These are phyloP conservation scores for Lentinus tigrinus DNA, from an alignment of 768 basidiomycete species.

Conservation along the genomic window DNA sequence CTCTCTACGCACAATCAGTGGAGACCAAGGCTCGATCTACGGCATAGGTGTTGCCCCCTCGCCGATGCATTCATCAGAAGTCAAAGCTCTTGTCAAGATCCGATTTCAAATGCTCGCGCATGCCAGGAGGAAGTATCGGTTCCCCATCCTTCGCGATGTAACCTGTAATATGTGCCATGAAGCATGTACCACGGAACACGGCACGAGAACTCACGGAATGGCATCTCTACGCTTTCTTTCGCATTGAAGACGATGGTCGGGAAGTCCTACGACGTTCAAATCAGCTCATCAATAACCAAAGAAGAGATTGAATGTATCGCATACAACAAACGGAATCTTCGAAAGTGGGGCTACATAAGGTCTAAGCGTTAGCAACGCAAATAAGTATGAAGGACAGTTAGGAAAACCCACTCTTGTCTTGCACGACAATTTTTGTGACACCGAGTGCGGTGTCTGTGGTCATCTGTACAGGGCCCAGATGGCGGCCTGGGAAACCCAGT, in stretches of 20 bases:
- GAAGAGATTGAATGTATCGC: slow-evolving; percentile 22
- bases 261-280: slow-evolving; percentile 53
- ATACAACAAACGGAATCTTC: slow-evolving; percentile 70
- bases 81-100: slow-evolving; percentile 89
- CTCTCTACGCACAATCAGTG: too few species aligned
- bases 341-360: slow-evolving; percentile 60
- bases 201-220: slow-evolving; percentile 67
- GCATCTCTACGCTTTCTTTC: slow-evolving; percentile 96
- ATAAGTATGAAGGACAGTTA: not conserved
- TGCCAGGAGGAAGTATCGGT: slow-evolving; percentile 84
- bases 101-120: slow-evolving; percentile 81
- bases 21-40: too few species aligned
- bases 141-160: slow-evolving; percentile 51
- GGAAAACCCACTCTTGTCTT: slow-evolving; percentile 55
- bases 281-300: not conserved
- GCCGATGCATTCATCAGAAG: slow-evolving; percentile 38
- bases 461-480: slow-evolving; percentile 91
- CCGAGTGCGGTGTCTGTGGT: slow-evolving; percentile 97
- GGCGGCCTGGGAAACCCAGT: slow-evolving; percentile 83
- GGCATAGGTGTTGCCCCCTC: too few species aligned
- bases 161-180: slow-evolving; percentile 28
- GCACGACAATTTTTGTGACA: slow-evolving; percentile 81
- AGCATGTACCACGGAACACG: not conserved
- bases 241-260: slow-evolving; percentile 88
- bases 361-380: not conserved